A percentile compares a stretch with the other conserved stretches of the same genome.
Evolutionary conservation across 2,329 filamentous ascomycete species (phyloP).

Genomic region (Exophiala viscosa): DNA sequence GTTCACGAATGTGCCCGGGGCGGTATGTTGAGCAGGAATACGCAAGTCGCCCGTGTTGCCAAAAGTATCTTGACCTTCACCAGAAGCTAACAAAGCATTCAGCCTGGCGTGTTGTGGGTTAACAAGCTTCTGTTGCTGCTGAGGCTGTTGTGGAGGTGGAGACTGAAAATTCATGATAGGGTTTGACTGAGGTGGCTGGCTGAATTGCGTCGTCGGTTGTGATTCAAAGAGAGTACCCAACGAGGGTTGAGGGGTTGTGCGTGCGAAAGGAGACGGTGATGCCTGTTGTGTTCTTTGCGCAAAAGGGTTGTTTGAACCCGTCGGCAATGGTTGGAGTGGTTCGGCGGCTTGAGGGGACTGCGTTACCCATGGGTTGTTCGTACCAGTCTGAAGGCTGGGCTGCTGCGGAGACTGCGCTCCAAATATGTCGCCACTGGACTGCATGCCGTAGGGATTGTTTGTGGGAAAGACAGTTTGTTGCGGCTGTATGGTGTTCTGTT

Average conservation of each 20-base stretch:
- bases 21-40: constrained; percentile 93
- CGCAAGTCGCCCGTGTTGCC: constrained; percentile 95
- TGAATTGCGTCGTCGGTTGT: constrained; percentile 65
- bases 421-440: constrained; percentile 34
- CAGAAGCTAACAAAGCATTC: constrained; percentile 77
- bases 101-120: constrained; percentile 68
- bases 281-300: constrained; percentile 44
- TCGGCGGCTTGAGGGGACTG: constrained; percentile 58
- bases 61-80: constrained; percentile 95
- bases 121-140: constrained; percentile 37
- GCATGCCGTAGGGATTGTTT: constrained; percentile 59
- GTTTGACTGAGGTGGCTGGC: constrained; percentile 50
- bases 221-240: constrained; percentile 78
- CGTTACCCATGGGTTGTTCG: constrained; percentile 89
- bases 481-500: constrained; percentile 52
- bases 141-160: constrained; percentile 39
- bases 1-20: constrained; percentile 94
- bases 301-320: constrained; percentile 97
- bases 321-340: constrained; percentile 73
- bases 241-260: constrained; percentile 62
- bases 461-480: constrained; percentile 58
- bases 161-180: constrained; percentile 48
- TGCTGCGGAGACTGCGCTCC: constrained; percentile 45
- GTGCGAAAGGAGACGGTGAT: constrained; percentile 53
- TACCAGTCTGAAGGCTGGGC: constrained; percentile 66